A percentile compares a stretch with the other conserved stretches of the same genome.
Evolutionary conservation across 805 yeast species (phyloP).

Genomic region (Clavispora vitiphila): DNA sequence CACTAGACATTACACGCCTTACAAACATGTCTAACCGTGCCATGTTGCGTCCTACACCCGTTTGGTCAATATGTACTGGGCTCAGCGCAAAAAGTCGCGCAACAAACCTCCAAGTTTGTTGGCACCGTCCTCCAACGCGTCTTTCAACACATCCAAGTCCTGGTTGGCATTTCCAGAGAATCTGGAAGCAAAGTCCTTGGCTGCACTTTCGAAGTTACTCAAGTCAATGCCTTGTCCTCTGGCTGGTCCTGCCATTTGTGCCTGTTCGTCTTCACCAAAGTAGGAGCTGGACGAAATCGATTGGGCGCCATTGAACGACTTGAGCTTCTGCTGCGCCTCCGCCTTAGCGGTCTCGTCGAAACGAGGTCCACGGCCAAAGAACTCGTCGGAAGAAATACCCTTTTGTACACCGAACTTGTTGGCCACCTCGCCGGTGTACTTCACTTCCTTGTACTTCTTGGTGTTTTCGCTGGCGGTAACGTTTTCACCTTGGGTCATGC

Average conservation of each 20-base stretch:
- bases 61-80: neutral
- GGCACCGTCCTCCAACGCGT: conserved; percentile 92
- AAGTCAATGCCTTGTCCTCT: conserved; percentile 21
- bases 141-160: conserved; percentile 83
- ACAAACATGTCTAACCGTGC: neutral
- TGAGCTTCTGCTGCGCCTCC: conserved; percentile 80
- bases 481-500: conserved; percentile 71
- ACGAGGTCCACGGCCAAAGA: conserved; percentile 77
- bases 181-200: conserved; percentile 60
- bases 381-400: conserved; percentile 94
- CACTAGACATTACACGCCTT: neutral
- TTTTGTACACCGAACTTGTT: conserved; percentile 82
- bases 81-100: conserved; percentile 70
- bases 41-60: neutral
- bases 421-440: conserved; percentile 70
- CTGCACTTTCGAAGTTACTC: conserved; percentile 50
- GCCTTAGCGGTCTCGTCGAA: conserved; percentile 72
- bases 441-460: conserved; percentile 47
- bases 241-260: conserved; percentile 13
- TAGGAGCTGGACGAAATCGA: conserved; percentile 89
- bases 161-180: conserved; percentile 77
- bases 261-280: conserved; percentile 76
- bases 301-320: conserved; percentile 77
- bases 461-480: conserved; percentile 36
- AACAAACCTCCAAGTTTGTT: conserved; percentile 78